Evolutionary conservation across 2,329 filamentous ascomycete genomes (phyloP), one percentile per base, ranked within the genome.

Genomic region (Exophiala viscosa): DNA sequence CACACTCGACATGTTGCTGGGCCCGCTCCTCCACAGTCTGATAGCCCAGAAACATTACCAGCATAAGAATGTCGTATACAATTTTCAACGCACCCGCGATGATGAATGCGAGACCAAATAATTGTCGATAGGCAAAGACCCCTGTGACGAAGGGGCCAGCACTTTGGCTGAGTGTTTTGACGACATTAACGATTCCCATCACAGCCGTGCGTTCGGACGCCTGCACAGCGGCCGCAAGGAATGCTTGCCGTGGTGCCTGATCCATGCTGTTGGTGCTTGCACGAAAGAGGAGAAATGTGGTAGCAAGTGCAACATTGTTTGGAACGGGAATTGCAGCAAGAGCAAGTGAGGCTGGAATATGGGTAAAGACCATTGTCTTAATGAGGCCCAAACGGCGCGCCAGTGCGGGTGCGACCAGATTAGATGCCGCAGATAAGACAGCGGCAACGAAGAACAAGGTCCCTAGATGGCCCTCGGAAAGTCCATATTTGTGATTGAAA

Each of bases 301-400:
- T 73, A 0, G 85, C 77, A 4, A 83, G 55, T 9, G 72, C 72
- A 0, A 83, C 69, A 3, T 74, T 72, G 15, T 71, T 67, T 0
- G 84, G 82, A 0, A 84, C 62, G 0, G 83, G 80, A 17, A 89
- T 81, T 15, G 88, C 67, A 11, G 80, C 73, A 1, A 88, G 76
- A 59, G 83, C 84, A 20, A 88, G 68, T 6, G 85, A 75, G 0
- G 84, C 87, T 0, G 86, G 86, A 0, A 89, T 72, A 60, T 89
- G 85, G 0, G 85, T 88, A 63, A 87, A 86, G 7, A 87, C 84
- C 86, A 89, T 89, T 1, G 85, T 88, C 74, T 74, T 74, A 32
- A 82, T 73, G 36, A 77, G 72, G 13, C 79, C 77, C 42, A 82
- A 73, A 52, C 85, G 81, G 59, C 84, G 83, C 40, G 88, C 78